These are phyloP conservation scores for Ogataea siamensis DNA, from an alignment of 805 yeast species.

Conservation along the genomic window DNA sequence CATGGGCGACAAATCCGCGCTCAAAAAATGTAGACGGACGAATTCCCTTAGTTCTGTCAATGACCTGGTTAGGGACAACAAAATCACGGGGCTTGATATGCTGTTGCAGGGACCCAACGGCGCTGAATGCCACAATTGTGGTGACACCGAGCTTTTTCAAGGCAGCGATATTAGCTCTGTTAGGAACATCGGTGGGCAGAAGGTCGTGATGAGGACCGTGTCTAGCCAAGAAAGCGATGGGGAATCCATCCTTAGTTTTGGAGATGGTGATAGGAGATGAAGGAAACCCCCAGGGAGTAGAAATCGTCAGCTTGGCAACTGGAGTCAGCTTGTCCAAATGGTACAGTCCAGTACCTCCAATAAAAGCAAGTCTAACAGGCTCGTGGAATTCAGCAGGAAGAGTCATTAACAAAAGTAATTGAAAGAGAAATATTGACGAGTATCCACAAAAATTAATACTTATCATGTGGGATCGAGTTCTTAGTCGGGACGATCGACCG, in stretches of 20 bases:
- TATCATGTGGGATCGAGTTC: conserved; percentile 1
- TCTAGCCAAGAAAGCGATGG: conserved; percentile 91
- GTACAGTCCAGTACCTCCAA: conserved; percentile 98
- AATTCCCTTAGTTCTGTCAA: conserved; percentile 95
- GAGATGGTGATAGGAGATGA: conserved; percentile 92
- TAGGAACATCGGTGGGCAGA: conserved; percentile 90
- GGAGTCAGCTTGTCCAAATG: conserved; percentile 78
- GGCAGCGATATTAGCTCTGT: conserved; percentile 94
- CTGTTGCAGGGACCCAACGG: conserved; percentile 91
- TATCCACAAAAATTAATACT: conserved; percentile 2
- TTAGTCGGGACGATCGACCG: conserved; percentile 10
- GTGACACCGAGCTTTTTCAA: conserved; percentile 83
- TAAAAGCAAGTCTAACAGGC: conserved; percentile 79
- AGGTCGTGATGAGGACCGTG: conserved; percentile 90
- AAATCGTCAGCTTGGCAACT: conserved; percentile 75
- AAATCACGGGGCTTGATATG: conserved; percentile 93
- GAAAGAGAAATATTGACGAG: not conserved
- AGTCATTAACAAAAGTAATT: conserved; percentile 8
- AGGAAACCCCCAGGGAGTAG: conserved; percentile 98
- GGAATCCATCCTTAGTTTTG: conserved; percentile 70
- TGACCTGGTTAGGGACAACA: conserved; percentile 93
- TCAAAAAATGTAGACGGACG: conserved; percentile 88
- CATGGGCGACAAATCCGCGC: conserved; percentile 93
- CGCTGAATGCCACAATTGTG: conserved; percentile 87
- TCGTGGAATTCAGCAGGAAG: conserved; percentile 44